Evolutionary conservation across 1,284 basidiomycete species (phyloP), one percentile per base, ranked within the genome.

Genomic region (Calocybe gambosa): DNA sequence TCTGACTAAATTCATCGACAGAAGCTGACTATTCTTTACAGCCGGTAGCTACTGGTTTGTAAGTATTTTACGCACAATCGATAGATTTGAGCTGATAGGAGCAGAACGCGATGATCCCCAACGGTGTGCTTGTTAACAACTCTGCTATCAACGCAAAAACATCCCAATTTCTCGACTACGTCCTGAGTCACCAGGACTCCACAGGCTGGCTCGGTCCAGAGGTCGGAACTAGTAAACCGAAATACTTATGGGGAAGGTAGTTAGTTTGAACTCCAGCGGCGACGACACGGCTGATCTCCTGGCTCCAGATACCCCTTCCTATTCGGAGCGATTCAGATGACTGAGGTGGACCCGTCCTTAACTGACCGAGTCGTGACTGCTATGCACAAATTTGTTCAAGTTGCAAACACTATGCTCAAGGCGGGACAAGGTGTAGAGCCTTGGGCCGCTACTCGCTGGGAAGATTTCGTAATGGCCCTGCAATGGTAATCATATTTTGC

Each of bases 21-120:
- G 5, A 20, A 13, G 12, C 33, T 46, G 26, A 34, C 29, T 19
- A 3, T 10, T 25, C 13, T 39, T 25, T 9, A 12, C 35, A 37
- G 77, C 76, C 50, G 75, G 75, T 42, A 77, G 74, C 54, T 80
- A 78, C 52, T 78, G 75, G 77, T 78, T 78, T 74, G 75, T 75
- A 49, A 43, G 74, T 31, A 31, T 26, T 10, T 74, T 13, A 8
- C 6, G 19, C 12, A 29, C 2, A 29, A 29, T n/a, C 29, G 41
- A 4, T 16, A 38, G 9, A 18, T 12, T 42, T 39, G 38, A 26
- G 25, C 29, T 29, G n/a, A 28, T 47, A 8, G 38, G 18, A 42
- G 12, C 33, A 77, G 76, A 79, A 80, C 51, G 76, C 64, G 1
- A 73, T 78, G 67, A 72, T 79, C 0, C 72, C 76, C 0, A 71